These are phyloP conservation scores for Dryas integrifolia DNA, from an alignment of 331 rosid genomes.

Conservation along the genomic window DNA sequence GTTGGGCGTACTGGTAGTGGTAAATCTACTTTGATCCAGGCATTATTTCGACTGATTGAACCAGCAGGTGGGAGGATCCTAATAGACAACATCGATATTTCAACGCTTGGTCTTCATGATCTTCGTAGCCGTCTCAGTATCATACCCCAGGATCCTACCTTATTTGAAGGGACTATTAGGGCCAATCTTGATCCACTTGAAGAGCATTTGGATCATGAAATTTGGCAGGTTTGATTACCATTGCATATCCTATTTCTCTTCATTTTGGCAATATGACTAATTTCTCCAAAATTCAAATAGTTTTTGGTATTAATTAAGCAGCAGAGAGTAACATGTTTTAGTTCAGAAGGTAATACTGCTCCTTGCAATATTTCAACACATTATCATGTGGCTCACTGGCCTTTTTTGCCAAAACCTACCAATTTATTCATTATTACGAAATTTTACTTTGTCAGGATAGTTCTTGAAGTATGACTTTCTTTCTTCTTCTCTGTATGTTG, in stretches of 20 bases:
- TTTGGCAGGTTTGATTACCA: constrained; percentile 68
- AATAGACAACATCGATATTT: constrained; percentile 79
- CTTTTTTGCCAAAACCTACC: background rate
- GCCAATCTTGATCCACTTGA: constrained; percentile 86
- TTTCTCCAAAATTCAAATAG: background rate
- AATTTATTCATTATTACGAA: background rate
- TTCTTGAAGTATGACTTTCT: background rate
- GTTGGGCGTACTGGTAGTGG: constrained; percentile 98
- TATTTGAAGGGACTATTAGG: constrained; percentile 93
- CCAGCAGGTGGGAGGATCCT: constrained; percentile 72
- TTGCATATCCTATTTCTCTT: constrained; percentile 10
- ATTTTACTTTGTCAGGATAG: background rate
- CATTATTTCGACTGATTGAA: constrained; percentile 84
- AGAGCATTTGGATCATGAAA: constrained; percentile 77
- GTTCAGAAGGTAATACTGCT: background rate
- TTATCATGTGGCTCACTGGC: background rate
- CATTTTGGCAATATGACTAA: constrained; percentile 3
- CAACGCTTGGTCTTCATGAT: constrained; percentile 82
- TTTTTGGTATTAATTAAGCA: background rate
- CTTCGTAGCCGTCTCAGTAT: constrained; percentile 85
- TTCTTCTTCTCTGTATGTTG: constrained; percentile 5
- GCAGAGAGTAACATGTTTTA: background rate
- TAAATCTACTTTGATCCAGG: constrained; percentile 92
- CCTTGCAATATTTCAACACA: background rate
- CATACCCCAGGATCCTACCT: constrained; percentile 96